A percentile compares a stretch with the other conserved stretches of the same genome.
These are phyloP conservation scores for Phytopythium cucurbitacearum DNA, from an alignment of 352 stramenopile genomes.

Conservation along the genomic window DNA sequence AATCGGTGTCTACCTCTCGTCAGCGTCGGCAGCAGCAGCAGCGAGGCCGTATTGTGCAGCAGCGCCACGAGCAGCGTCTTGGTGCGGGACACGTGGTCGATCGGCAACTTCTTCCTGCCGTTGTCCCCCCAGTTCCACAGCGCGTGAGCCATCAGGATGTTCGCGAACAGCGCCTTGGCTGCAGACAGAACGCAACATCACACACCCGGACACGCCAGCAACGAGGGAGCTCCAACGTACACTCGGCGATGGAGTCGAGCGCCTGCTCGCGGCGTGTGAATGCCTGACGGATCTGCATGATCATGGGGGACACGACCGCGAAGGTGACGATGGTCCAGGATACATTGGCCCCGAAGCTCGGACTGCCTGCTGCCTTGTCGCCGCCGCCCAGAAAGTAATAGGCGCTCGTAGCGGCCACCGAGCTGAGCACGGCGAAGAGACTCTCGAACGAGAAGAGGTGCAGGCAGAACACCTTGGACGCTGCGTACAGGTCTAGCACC, in stretches of 20 bases:
- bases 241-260: slow-evolving; percentile 61
- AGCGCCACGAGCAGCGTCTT: slow-evolving; percentile 50
- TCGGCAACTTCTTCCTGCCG: slow-evolving; percentile 47
- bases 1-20: slow-evolving; percentile 72
- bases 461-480: slow-evolving; percentile 68
- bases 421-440: slow-evolving; percentile 62
- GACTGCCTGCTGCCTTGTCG: slow-evolving; percentile 13
- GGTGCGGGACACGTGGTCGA: slow-evolving; percentile 44
- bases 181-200: slow-evolving; percentile 14
- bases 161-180: slow-evolving; percentile 62
- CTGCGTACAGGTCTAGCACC: slow-evolving; percentile 72
- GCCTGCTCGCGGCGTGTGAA: slow-evolving; percentile 71
- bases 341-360: slow-evolving; percentile 74
- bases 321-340: slow-evolving; percentile 83
- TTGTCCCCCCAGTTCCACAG: slow-evolving; percentile 80
- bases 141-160: slow-evolving; percentile 74
- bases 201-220: background rate
- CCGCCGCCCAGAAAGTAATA: slow-evolving; percentile 65
- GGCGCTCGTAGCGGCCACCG: slow-evolving; percentile 50
- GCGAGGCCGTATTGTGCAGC: slow-evolving; percentile 34
- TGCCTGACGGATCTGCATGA: slow-evolving; percentile 86
- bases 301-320: slow-evolving; percentile 80
- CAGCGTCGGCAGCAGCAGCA: slow-evolving; percentile 64
- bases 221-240: slow-evolving; percentile 16
- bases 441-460: slow-evolving; percentile 79